A percentile compares a stretch with the other conserved stretches of the same genome.
phyloP scores from a whole-genome alignment of 176 grass and related monocot genomes.

The Ensete glaucum region DNA sequence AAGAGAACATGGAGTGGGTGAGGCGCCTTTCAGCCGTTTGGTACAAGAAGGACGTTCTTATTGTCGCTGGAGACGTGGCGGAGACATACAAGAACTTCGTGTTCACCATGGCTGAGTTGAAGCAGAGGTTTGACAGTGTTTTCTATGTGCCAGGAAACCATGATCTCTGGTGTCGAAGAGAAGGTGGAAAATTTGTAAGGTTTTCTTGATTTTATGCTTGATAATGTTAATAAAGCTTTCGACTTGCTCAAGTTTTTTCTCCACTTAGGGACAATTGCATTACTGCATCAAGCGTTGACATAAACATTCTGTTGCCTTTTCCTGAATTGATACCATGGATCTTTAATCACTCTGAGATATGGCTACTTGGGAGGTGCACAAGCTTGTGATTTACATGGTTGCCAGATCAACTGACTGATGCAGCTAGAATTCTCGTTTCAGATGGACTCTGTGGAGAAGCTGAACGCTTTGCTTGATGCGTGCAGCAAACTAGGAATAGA shows the following conservation, averaged over 20 bases:
- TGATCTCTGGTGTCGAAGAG: slow-evolving; percentile 81
- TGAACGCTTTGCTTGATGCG: slow-evolving; percentile 92
- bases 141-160: slow-evolving; percentile 94
- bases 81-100: slow-evolving; percentile 68
- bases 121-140: slow-evolving; percentile 44
- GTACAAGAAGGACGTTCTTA: slow-evolving; percentile 51
- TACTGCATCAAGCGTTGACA: neutral
- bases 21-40: slow-evolving; percentile 34
- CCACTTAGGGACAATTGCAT: neutral
- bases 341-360: neutral
- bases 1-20: slow-evolving; percentile 98
- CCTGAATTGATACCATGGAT: too few relatives aligned
- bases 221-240: neutral
- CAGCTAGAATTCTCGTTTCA: slow-evolving; percentile 45
- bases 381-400: neutral
- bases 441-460: slow-evolving; percentile 92
- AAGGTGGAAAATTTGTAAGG: slow-evolving; percentile 62
- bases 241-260: neutral
- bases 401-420: slow-evolving; percentile 2
- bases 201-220: neutral
- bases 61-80: slow-evolving; percentile 81
- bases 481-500: slow-evolving; percentile 89
- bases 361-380: neutral
- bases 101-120: slow-evolving; percentile 60
- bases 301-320: too few relatives aligned